Conservation (phyloP, 139 green algal genomes). For the Micromonas commoda region DNA sequence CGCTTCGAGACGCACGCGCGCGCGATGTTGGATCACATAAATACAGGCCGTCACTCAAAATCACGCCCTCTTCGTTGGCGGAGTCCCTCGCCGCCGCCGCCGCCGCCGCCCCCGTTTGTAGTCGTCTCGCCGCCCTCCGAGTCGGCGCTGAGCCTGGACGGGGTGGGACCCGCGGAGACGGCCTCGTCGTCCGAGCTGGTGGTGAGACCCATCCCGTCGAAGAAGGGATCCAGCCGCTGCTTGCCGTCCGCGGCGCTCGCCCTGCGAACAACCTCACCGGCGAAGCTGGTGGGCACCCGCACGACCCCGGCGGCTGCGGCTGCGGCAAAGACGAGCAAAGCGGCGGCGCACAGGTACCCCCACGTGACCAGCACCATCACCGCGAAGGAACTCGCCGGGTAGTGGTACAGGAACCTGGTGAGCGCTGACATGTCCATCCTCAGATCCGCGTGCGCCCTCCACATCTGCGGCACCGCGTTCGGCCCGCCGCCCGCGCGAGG, state of each 20-base stretch:
- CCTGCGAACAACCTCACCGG: not conserved
- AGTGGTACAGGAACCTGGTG: not conserved
- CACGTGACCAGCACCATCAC: not conserved
- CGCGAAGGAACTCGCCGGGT: not conserved
- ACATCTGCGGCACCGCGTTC: slow-evolving; percentile 9
- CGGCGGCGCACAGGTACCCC: not conserved
- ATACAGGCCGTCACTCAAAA: not conserved
- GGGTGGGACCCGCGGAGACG: too few relatives aligned
- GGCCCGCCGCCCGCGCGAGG: not conserved
- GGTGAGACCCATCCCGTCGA: too few relatives aligned
- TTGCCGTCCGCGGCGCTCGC: too few relatives aligned
- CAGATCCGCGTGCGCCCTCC: not conserved
- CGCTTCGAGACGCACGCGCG: not conserved
- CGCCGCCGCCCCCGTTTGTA: too few relatives aligned
- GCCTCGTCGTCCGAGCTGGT: too few relatives aligned
- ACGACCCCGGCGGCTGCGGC: not conserved
- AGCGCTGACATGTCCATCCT: not conserved
- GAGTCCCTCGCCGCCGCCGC: not conserved
- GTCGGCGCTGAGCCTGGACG: too few relatives aligned
- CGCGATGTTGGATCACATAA: not conserved
- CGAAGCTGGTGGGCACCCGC: not conserved
- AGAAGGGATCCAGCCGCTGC: too few relatives aligned
- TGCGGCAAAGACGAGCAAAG: not conserved
- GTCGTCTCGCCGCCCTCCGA: too few relatives aligned
- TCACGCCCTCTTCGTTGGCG: not conserved